Percentiles rank a stretch among this genome's conserved stretches.
phyloP scores from a whole-genome alignment of 768 basidiomycete genomes.

The Jaapia argillacea region DNA sequence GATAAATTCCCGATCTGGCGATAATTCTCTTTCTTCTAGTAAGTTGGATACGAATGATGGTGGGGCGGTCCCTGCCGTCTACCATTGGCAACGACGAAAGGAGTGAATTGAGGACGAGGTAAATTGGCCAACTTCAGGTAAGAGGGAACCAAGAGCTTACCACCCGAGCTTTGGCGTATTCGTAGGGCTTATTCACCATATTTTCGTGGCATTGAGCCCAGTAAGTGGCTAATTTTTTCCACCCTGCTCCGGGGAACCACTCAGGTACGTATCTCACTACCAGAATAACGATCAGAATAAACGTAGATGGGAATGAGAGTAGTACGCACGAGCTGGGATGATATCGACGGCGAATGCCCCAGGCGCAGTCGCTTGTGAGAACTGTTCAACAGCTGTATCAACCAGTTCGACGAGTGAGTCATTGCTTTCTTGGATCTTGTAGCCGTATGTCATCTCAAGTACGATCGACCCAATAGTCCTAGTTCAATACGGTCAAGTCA shows the following conservation, averaged over 20 bases:
- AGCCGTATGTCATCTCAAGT: constrained; percentile 18
- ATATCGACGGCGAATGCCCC: constrained; percentile 25
- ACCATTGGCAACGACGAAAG: too few species aligned
- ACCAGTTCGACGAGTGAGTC: constrained; percentile 17
- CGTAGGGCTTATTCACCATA: constrained; percentile 19
- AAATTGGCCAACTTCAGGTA: too few species aligned
- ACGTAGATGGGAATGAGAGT: neutral
- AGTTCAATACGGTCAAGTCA: neutral
- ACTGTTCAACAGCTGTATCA: constrained; percentile 14
- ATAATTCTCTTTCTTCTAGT: constrained; percentile 3
- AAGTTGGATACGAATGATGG: constrained; percentile 9
- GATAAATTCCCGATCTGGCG: constrained; percentile 4
- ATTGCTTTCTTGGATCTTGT: constrained; percentile 12
- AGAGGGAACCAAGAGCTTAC: constrained; percentile 15
- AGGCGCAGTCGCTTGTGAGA: constrained; percentile 13
- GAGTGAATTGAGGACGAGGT: too few species aligned
- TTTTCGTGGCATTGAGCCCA: constrained; percentile 9
- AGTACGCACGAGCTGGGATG: constrained; percentile 19
- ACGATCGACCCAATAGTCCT: constrained; percentile 18
- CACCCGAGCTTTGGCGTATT: constrained; percentile 20
- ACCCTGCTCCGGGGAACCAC: constrained; percentile 30
- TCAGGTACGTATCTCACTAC: constrained; percentile 25
- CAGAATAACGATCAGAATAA: neutral
- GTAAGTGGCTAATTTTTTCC: constrained; percentile 21
- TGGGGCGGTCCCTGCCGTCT: constrained; percentile 10